A percentile compares a stretch with the other conserved stretches of the same genome.
phyloP scores from a whole-genome alignment of 148 eudicot genomes.

The Drosera capensis region DNA sequence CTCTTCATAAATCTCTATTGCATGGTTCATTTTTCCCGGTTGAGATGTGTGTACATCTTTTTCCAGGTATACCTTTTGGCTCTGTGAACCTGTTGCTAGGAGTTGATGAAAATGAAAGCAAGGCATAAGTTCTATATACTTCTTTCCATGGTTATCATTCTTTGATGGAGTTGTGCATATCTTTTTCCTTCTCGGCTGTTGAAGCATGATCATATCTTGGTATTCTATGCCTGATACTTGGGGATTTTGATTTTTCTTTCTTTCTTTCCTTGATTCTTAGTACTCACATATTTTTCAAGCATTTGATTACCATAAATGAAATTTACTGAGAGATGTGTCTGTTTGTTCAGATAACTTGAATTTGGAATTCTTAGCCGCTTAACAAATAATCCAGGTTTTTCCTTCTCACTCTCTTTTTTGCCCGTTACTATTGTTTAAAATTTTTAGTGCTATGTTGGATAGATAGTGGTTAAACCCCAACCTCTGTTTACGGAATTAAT shows the following conservation, averaged over 20 bases:
- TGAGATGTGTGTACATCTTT: too few species aligned
- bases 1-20: too few species aligned
- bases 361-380: constrained; percentile 92
- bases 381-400: constrained; percentile 72
- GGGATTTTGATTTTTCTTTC: too few species aligned
- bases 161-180: constrained; percentile 2
- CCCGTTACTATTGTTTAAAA: too few species aligned
- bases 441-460: too few species aligned
- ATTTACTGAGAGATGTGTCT: neutral
- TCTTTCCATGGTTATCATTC: constrained; percentile 10
- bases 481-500: too few species aligned
- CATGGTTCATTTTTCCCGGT: too few species aligned
- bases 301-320: neutral
- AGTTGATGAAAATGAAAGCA: constrained; percentile 96
- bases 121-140: constrained; percentile 37
- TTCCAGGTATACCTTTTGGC: constrained; percentile 95
- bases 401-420: constrained; percentile 1
- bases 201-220: neutral
- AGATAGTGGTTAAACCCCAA: too few species aligned
- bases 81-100: constrained; percentile 84
- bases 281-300: too few species aligned
- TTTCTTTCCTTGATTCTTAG: too few species aligned
- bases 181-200: neutral
- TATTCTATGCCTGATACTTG: neutral
- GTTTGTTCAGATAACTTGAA: constrained; percentile 62